phyloP scores from a whole-genome alignment of 1,284 basidiomycete genomes.

The Volvariella surrecta region DNA sequence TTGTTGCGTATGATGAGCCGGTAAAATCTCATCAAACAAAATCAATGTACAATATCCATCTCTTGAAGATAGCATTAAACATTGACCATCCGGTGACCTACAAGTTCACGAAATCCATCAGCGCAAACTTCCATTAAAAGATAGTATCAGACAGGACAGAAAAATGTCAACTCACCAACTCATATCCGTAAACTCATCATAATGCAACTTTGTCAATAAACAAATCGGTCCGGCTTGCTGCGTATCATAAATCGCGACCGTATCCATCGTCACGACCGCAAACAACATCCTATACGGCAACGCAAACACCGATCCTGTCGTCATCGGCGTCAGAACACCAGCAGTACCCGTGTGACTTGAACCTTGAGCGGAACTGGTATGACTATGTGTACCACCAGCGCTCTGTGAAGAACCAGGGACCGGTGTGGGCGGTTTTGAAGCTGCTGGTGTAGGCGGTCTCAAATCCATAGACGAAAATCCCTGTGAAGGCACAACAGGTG shows the following conservation, averaged over 20 bases:
- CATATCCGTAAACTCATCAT: conserved; percentile 96
- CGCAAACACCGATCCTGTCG: conserved; percentile 67
- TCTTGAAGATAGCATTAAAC: conserved; percentile 84
- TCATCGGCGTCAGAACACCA: conserved; percentile 12
- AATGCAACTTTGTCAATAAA: conserved; percentile 92
- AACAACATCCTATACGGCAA: conserved; percentile 93
- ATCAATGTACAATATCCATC: conserved; percentile 98
- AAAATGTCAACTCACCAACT: conserved; percentile 63
- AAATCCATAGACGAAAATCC: conserved; percentile 49
- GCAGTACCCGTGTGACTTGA: conserved; percentile 4
- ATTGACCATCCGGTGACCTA: conserved; percentile 95
- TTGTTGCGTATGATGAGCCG: conserved; percentile 81
- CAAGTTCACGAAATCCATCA: too few relatives aligned
- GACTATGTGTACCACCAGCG: conserved; percentile 15
- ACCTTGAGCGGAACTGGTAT: conserved; percentile 15
- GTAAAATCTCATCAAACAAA: conserved; percentile 85
- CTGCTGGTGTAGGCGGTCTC: conserved; percentile 45
- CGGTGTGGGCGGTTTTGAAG: conserved; percentile 49
- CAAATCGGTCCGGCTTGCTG: conserved; percentile 93
- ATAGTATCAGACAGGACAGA: background rate
- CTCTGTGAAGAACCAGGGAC: conserved; percentile 12
- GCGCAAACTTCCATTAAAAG: too few relatives aligned
- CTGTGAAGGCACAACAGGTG: conserved; percentile 43
- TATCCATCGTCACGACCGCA: conserved; percentile 96
- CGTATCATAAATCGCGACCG: conserved; percentile 93